Percentiles rank a stretch among this genome's conserved stretches.
Conservation (phyloP, 2,329 filamentous ascomycete species). For the Pestalotiopsis sp. region DNA sequence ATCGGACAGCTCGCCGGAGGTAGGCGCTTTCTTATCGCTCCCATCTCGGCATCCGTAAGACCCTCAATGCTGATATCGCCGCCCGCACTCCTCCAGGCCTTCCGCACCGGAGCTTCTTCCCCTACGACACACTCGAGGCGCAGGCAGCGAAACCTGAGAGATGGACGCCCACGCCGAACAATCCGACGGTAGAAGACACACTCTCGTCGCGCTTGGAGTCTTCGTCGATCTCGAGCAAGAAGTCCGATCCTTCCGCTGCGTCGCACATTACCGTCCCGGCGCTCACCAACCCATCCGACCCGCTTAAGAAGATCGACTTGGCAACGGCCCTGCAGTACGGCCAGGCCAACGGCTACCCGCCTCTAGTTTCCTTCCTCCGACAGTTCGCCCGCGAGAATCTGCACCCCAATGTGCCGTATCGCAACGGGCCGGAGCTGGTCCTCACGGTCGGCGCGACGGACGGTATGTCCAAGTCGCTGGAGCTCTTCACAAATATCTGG, state of each 20-base stretch:
- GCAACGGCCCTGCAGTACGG: conserved; percentile 86
- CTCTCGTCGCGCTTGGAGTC: conserved; percentile 40
- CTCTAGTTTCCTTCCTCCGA: conserved; percentile 76
- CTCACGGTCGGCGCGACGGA: conserved; percentile 85
- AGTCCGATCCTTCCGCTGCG: conserved; percentile 31
- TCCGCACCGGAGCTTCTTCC: conserved; percentile 81
- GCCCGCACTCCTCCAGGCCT: conserved; percentile 58
- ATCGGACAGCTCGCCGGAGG: conserved; percentile 66
- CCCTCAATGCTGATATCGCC: not conserved
- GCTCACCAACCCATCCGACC: conserved; percentile 53
- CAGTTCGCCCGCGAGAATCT: conserved; percentile 77
- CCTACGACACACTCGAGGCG: conserved; percentile 88
- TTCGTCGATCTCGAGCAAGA: conserved; percentile 31
- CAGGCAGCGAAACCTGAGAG: conserved; percentile 74
- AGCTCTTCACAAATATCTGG: conserved; percentile 79
- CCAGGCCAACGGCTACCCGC: conserved; percentile 78
- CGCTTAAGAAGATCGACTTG: conserved; percentile 75
- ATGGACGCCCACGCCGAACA: conserved; percentile 72
- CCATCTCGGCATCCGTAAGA: not conserved
- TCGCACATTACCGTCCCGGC: conserved; percentile 69
- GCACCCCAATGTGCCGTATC: conserved; percentile 81
- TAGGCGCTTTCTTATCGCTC: conserved; percentile 30
- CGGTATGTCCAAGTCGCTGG: conserved; percentile 77
- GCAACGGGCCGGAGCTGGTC: conserved; percentile 74
- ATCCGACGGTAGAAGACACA: conserved; percentile 42